Evolutionary conservation across 78 protist genomes (phyloP), one percentile per base, ranked within the genome.

Genomic region (Guillardia theta): DNA sequence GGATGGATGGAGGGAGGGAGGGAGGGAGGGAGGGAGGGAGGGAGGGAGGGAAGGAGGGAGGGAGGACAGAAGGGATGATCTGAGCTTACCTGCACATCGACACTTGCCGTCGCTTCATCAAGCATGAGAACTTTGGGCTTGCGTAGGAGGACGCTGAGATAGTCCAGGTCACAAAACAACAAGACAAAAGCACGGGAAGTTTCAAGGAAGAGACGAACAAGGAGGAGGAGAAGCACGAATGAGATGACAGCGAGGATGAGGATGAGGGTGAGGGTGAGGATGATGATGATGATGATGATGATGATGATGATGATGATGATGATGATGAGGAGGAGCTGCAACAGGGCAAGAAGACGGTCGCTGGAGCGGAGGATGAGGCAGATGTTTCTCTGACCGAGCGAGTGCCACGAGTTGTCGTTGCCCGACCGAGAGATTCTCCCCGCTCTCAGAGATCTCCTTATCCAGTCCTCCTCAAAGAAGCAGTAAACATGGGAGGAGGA

Each of bases 31-130:
- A n/a, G n/a, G n/a, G n/a, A n/a, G n/a, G n/a, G n/a, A n/a, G n/a
- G n/a, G n/a, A n/a, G n/a, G n/a, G n/a, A n/a, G n/a, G n/a, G n/a
- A n/a, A n/a, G n/a, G n/a, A n/a, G n/a, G n/a, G n/a, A n/a, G n/a
- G n/a, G n/a, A n/a, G n/a, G n/a, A n/a, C n/a, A n/a, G n/a, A n/a
- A n/a, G n/a, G n/a, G n/a, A n/a, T n/a, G n/a, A n/a, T n/a, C n/a
- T n/a, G n/a, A n/a, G n/a, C n/a, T n/a, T n/a, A n/a, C n/a, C n/a
- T n/a, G n/a, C n/a, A n/a, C n/a, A n/a, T 98, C 99, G 41, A 98
- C 96, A 21, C 88, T 58, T 3, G 99, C 99, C 6, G 99, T 99
- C 6, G 99, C 99, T 93, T 99, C 99, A 95, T 98, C 99, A 58
- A 98, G 10, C 44, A 98, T 80, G 37, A 94, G 50, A 33, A 94